Conservation (phyloP, 352 stramenopile genomes). For the Phytophthora chlamydospora region DNA sequence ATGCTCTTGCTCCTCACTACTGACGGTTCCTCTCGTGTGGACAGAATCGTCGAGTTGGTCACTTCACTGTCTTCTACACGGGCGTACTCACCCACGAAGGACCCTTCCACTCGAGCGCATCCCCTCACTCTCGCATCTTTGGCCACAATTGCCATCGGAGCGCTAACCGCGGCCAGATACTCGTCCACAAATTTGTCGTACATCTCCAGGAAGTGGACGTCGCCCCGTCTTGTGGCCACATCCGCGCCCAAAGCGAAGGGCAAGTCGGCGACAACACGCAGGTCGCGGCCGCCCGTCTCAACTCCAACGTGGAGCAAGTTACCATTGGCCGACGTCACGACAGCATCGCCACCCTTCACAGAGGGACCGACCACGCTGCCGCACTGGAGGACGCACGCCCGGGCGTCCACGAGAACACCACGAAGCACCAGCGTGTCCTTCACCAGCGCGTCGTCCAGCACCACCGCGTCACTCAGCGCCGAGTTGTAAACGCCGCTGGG, state of each 20-base stretch:
- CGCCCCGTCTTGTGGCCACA: constrained; percentile 48
- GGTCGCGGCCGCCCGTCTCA: constrained; percentile 77
- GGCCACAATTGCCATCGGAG: constrained; percentile 59
- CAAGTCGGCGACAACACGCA: constrained; percentile 76
- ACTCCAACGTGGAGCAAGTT: constrained; percentile 76
- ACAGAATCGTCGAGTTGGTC: constrained; percentile 69
- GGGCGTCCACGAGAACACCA: constrained; percentile 50
- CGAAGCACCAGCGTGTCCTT: constrained; percentile 67
- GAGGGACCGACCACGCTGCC: constrained; percentile 53
- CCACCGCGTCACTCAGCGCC: constrained; percentile 58
- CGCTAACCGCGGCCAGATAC: constrained; percentile 53
- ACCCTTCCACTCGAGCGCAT: constrained; percentile 64
- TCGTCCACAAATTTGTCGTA: constrained; percentile 62
- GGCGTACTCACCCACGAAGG: constrained; percentile 71
- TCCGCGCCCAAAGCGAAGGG: constrained; percentile 60
- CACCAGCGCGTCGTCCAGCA: constrained; percentile 82
- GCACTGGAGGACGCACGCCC: constrained; percentile 68
- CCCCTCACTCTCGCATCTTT: constrained; percentile 55
- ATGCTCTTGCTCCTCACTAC: constrained; percentile 63
- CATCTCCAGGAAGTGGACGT: constrained; percentile 42
- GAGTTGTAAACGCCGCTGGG: constrained; percentile 70
- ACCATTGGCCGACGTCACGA: constrained; percentile 57
- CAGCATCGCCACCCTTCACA: not conserved
- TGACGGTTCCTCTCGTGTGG: constrained; percentile 50
- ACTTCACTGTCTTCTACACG: constrained; percentile 71